Evolutionary conservation across 306 rosid genomes (phyloP).

Genomic region (Acacia melanoxylon): DNA sequence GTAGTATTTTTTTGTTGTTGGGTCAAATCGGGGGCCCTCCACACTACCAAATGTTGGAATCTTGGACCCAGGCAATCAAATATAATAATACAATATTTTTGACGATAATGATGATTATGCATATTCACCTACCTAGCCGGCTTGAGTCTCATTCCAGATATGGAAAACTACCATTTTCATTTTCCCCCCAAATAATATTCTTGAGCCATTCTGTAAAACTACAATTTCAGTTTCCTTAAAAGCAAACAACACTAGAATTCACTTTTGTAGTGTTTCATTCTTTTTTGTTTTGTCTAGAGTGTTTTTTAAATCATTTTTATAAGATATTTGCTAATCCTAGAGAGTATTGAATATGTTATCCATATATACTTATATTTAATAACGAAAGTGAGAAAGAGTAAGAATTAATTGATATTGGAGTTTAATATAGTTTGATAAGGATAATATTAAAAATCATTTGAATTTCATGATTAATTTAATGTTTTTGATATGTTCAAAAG

Average conservation of each 20-base stretch:
- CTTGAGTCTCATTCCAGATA: conserved; percentile 13
- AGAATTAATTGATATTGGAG: no score
- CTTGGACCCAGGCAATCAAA: conserved; percentile 19
- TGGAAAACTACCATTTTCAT: not conserved
- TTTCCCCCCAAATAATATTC: not conserved
- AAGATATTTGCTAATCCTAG: no score
- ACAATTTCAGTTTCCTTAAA: not conserved
- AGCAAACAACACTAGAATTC: not conserved
- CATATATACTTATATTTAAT: no score
- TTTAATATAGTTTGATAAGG: no score
- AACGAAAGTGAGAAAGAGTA: no score
- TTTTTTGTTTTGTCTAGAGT: not conserved
- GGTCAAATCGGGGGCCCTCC: conserved; percentile 28
- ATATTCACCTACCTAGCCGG: conserved; percentile 30
- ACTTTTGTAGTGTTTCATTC: not conserved
- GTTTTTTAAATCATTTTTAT: no score
- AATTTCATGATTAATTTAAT: no score
- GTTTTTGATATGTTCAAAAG: no score
- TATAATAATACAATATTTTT: not conserved
- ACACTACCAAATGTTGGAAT: conserved; percentile 27
- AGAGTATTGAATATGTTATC: no score
- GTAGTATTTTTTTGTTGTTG: not conserved
- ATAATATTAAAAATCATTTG: no score
- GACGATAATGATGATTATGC: conserved; percentile 8
- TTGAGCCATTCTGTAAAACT: not conserved